phyloP scores from a whole-genome alignment of 805 yeast genomes.

The Teunomyces pallodes region DNA sequence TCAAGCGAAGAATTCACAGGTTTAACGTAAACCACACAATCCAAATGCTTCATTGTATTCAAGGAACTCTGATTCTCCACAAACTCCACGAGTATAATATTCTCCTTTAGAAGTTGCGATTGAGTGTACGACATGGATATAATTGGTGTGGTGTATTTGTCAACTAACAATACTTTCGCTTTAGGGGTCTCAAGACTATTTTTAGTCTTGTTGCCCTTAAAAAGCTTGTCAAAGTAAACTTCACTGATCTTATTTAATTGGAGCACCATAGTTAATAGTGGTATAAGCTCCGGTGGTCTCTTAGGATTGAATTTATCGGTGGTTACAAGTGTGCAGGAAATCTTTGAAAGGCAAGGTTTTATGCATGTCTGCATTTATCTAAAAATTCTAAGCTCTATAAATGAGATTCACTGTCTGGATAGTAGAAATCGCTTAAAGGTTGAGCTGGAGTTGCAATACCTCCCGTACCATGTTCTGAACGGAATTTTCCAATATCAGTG shows the following conservation, averaged over 20 bases:
- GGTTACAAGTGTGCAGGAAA: not conserved
- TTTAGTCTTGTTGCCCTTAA: constrained; percentile 12
- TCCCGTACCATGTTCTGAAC: constrained; percentile 50
- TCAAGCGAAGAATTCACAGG: constrained; percentile 68
- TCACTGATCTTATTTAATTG: constrained; percentile 27
- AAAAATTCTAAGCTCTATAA: constrained; percentile 8
- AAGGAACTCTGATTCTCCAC: constrained; percentile 58
- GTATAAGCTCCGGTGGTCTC: not conserved
- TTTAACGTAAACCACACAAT: constrained; percentile 74
- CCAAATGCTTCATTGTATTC: constrained; percentile 62
- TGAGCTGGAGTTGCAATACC: constrained; percentile 58
- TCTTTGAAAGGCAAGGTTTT: too few species aligned
- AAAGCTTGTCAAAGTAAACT: constrained; percentile 30
- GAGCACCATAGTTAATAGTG: constrained; percentile 20
- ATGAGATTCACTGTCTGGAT: constrained; percentile 17
- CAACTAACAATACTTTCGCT: constrained; percentile 77
- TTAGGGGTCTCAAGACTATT: constrained; percentile 15
- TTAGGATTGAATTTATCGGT: not conserved
- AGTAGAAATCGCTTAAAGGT: constrained; percentile 24
- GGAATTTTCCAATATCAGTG: constrained; percentile 52
- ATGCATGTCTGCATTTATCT: not conserved
- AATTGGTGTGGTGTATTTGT: constrained; percentile 73
- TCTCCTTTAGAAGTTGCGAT: constrained; percentile 74
- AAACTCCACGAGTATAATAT: constrained; percentile 76
- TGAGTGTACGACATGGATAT: constrained; percentile 90